These are phyloP conservation scores for Globisporangium cederbergense DNA, from an alignment of 352 stramenopile genomes.

Conservation along the genomic window DNA sequence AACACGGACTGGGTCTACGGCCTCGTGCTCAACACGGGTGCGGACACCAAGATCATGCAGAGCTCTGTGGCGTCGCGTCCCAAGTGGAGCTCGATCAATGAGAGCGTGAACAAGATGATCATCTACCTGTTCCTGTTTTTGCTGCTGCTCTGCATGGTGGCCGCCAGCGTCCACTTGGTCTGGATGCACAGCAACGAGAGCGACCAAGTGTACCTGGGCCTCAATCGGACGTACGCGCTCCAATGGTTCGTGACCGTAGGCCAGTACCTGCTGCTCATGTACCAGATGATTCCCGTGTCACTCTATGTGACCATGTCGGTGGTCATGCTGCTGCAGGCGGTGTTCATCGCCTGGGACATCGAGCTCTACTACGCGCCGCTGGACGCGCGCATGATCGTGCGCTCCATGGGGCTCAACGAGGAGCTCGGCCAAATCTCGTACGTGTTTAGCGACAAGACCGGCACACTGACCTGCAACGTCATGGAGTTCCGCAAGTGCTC, in stretches of 20 bases:
- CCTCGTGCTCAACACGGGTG: conserved; percentile 85
- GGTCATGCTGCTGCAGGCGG: conserved; percentile 93
- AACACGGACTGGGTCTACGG: conserved; percentile 90
- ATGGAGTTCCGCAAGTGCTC: conserved; percentile 96
- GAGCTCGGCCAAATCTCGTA: conserved; percentile 90
- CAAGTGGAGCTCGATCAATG: conserved; percentile 85
- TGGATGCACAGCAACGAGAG: conserved; percentile 58
- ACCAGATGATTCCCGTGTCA: conserved; percentile 97
- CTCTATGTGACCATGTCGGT: conserved; percentile 97
- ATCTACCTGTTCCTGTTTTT: conserved; percentile 69
- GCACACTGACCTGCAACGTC: conserved; percentile 91
- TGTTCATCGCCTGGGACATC: conserved; percentile 91
- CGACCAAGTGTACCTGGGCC: conserved; percentile 34
- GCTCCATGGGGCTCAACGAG: conserved; percentile 86
- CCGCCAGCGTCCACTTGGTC: conserved; percentile 52
- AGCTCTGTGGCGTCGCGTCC: conserved; percentile 44
- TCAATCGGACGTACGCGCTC: conserved; percentile 36
- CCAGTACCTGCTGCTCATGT: conserved; percentile 94
- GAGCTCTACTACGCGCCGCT: conserved; percentile 91
- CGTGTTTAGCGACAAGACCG: conserved; percentile 93
- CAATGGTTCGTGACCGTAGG: conserved; percentile 84
- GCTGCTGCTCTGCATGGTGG: conserved; percentile 47
- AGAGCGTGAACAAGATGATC: conserved; percentile 79
- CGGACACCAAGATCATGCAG: conserved; percentile 86
- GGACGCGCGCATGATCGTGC: conserved; percentile 85